These are phyloP conservation scores for Lachancea lanzarotensis DNA, from an alignment of 805 yeast genomes.

Conservation along the genomic window DNA sequence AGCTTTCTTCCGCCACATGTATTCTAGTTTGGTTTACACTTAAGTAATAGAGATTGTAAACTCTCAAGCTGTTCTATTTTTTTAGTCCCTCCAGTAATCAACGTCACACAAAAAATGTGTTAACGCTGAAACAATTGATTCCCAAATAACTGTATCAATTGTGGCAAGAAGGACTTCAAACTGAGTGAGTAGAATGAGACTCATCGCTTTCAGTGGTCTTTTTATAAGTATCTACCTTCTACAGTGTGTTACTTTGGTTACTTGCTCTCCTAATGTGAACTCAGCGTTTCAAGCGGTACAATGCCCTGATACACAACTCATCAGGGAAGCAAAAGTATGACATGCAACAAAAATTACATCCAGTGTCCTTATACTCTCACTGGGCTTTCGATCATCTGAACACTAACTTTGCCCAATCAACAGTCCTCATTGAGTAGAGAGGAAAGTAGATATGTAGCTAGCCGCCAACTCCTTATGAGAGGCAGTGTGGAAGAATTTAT, in stretches of 20 bases:
- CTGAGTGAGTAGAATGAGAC: no score
- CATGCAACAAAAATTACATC: not conserved
- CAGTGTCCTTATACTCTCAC: not conserved
- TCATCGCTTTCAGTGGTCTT: not conserved
- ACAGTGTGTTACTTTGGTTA: not conserved
- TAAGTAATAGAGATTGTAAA: conserved; percentile 11
- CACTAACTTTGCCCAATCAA: not conserved
- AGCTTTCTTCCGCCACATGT: conserved; percentile 7
- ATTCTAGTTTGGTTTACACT: conserved; percentile 9
- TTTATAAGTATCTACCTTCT: not conserved
- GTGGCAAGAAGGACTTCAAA: no score
- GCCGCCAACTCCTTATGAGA: conserved; percentile 31
- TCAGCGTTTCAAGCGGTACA: conserved; percentile 16
- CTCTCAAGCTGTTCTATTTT: conserved; percentile 6
- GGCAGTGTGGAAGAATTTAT: conserved; percentile 29
- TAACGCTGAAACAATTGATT: not conserved
- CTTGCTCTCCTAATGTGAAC: not conserved
- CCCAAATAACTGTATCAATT: no score
- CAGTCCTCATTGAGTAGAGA: conserved; percentile 12
- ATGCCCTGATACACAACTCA: conserved; percentile 24
- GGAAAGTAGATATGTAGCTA: conserved; percentile 15
- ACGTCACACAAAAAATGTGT: not conserved
- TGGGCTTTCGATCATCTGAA: not conserved
- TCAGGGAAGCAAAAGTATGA: conserved; percentile 21
- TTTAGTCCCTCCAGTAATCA: not conserved